Conservation (phyloP, 2,329 filamentous ascomycete species). For the Aaosphaeria pasadenensis region DNA sequence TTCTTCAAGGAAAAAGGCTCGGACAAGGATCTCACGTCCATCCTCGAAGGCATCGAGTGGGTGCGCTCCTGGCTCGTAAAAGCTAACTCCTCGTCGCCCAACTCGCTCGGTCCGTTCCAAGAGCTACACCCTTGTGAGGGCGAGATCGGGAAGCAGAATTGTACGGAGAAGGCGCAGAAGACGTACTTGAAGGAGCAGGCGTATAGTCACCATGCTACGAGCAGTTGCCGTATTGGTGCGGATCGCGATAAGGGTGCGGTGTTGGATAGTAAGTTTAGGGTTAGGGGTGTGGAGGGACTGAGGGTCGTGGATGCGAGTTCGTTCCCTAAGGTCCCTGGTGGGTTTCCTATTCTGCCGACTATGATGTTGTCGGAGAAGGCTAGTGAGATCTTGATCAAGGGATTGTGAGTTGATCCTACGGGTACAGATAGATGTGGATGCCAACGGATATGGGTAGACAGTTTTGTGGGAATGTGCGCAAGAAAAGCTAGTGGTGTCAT, state of each 20-base stretch:
- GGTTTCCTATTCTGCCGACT: slow-evolving; percentile 48
- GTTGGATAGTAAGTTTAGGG: slow-evolving; percentile 10
- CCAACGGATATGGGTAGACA: no score
- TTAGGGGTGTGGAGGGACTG: slow-evolving; percentile 41
- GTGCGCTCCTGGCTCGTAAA: slow-evolving; percentile 41
- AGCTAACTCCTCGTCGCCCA: slow-evolving; percentile 19
- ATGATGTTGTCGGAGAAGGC: slow-evolving; percentile 60
- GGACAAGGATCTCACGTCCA: slow-evolving; percentile 49
- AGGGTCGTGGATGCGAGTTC: slow-evolving; percentile 38
- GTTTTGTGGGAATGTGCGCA: no score
- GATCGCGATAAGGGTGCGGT: slow-evolving; percentile 8
- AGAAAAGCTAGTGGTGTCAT: no score
- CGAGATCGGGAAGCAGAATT: slow-evolving; percentile 50
- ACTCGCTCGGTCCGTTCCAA: slow-evolving; percentile 38
- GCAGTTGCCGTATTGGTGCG: slow-evolving; percentile 6
- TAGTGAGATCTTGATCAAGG: slow-evolving; percentile 47
- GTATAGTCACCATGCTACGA: slow-evolving; percentile 8
- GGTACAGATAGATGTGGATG: no score
- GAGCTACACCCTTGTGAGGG: slow-evolving; percentile 53
- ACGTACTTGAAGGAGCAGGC: slow-evolving; percentile 14
- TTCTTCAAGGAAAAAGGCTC: slow-evolving; percentile 36
- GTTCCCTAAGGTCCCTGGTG: slow-evolving; percentile 42
- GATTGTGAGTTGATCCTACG: neutral
- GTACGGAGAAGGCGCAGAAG: slow-evolving; percentile 40
- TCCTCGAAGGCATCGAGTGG: slow-evolving; percentile 56